A percentile compares a stretch with the other conserved stretches of the same genome.
Evolutionary conservation across 352 stramenopile genomes (phyloP).

Genomic region (Thalassiosira mediterranea): DNA sequence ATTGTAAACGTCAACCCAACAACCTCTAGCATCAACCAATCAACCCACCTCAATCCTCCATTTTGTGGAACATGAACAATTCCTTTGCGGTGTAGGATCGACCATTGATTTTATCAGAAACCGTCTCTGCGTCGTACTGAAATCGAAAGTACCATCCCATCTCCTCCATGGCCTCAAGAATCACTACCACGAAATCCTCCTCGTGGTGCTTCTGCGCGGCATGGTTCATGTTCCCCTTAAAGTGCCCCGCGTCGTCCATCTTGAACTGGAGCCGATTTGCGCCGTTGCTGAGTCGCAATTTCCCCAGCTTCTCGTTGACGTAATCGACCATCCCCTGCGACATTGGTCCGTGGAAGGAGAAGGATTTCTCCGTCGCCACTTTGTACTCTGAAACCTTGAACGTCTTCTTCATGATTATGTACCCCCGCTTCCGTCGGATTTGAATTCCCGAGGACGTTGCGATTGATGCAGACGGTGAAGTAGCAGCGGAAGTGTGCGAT

Average conservation of each 20-base stretch:
- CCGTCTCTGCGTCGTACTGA: constrained; percentile 38
- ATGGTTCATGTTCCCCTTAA: constrained; percentile 35
- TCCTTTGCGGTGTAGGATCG: constrained; percentile 6
- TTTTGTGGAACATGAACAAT: constrained; percentile 25
- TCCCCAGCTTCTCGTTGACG: constrained; percentile 20
- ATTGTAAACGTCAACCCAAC: too few relatives aligned
- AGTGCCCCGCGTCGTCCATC: constrained; percentile 13
- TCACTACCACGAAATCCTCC: constrained; percentile 35
- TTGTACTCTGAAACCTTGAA: constrained; percentile 27
- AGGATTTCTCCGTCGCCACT: constrained; percentile 32
- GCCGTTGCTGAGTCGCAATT: background rate
- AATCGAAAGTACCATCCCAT: constrained; percentile 47
- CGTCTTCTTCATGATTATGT: constrained; percentile 49
- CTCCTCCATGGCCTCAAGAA: constrained; percentile 46
- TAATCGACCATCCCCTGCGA: constrained; percentile 9
- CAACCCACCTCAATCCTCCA: constrained; percentile 9
- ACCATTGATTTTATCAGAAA: constrained; percentile 15
- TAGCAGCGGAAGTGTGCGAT: too few relatives aligned
- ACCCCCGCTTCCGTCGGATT: constrained; percentile 1
- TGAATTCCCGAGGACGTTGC: background rate
- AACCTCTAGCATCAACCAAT: too few relatives aligned
- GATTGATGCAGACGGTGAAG: background rate
- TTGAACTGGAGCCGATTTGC: constrained; percentile 25
- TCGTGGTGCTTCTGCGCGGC: constrained; percentile 49
- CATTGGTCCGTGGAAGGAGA: constrained; percentile 41